Evolutionary conservation across 495 filamentous ascomycete genomes (phyloP), one percentile per base, ranked within the genome.

Genomic region (Mytilinidion resinicola): DNA sequence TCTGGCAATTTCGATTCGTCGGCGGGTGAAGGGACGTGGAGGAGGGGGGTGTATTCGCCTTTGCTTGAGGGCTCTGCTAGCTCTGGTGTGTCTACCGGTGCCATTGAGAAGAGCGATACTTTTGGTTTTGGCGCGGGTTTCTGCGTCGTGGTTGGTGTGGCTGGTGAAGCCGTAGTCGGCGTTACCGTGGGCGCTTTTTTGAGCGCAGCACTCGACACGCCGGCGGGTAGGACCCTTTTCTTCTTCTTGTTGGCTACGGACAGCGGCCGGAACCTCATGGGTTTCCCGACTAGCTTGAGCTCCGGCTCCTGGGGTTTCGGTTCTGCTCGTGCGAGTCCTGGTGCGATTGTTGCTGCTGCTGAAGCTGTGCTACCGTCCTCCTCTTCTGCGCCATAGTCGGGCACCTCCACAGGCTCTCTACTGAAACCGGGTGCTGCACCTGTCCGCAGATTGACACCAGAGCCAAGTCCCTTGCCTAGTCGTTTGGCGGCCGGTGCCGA

Each of bases 261-360:
- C 21, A 96, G 70, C 1, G 91, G 91, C 68, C 86, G 89, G 72
- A 96, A 96, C 82, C 90, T 90, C 66, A 88, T 82, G 19, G 88
- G 79, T 60, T 89, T 91, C 6, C 86, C 88, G 38, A 85, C 80
- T 14, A 87, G 62, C 67, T 89, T 86, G 11, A 86, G 78, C 48
- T 87, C 81, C 19, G 76, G 76, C 7, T 74, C 77, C n/a, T 76
- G 70, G 53, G 74, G 77, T 61, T 77, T 71, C 34, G 54, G 52
- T 2, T 70, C 76, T 21, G 14, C 69, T 25, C 0, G 14, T 14
- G 33, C 12, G 33, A 25, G 4, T 14, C 19, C 21, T 25, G 9
- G 17, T 9, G 8, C 8, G 21, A 25, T 12, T 3, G 46, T 14
- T 49, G 17, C 14, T 25, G 50, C 17, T 1, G 51, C 21, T 44